phyloP scores from a whole-genome alignment of 495 filamentous ascomycete species.

The Neurospora hispaniola region DNA sequence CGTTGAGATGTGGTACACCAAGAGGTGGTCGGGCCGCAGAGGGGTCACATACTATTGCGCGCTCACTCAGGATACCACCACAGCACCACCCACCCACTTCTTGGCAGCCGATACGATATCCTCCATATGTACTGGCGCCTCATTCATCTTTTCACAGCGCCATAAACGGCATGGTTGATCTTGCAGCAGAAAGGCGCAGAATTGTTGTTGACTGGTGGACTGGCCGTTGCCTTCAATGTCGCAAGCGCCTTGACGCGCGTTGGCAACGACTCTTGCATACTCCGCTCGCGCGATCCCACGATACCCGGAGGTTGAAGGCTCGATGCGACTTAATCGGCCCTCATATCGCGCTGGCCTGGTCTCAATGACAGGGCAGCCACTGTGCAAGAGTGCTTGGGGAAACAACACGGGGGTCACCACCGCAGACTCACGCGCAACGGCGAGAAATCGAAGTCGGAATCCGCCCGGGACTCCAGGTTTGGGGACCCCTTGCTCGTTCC shows the following conservation, averaged over 20 bases:
- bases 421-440: not conserved
- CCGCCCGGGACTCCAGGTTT: not conserved
- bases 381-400: not conserved
- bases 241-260: not conserved
- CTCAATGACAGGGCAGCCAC: not conserved
- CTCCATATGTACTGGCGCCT: not conserved
- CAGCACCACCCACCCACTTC: not conserved
- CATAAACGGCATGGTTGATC: not conserved
- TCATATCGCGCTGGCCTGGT: not conserved
- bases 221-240: not conserved
- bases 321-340: not conserved
- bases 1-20: not conserved
- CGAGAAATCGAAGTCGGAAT: not conserved
- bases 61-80: not conserved
- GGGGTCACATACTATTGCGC: not conserved
- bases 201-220: not conserved
- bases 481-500: not conserved
- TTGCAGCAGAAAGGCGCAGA: not conserved
- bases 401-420: not conserved
- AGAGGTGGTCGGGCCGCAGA: not conserved
- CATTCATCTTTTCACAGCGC: not conserved
- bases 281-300: not conserved
- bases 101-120: not conserved
- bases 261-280: not conserved
- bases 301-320: not conserved